phyloP scores from a whole-genome alignment of 495 filamentous ascomycete species.

The Aspergillus bridgeri region DNA sequence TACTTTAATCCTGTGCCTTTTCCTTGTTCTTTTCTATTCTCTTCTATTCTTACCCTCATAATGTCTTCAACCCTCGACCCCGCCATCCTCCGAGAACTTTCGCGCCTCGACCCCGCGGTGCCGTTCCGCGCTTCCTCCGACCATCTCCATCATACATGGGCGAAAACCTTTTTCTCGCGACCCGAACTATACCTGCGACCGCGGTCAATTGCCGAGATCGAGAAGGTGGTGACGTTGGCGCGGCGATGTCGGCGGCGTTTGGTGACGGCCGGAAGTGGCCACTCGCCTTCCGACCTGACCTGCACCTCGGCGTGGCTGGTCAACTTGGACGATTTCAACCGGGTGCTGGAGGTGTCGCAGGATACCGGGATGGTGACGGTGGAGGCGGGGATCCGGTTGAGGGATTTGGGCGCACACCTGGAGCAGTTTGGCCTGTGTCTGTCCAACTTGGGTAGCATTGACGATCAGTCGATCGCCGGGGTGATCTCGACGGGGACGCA shows the following conservation, averaged over 20 bases:
- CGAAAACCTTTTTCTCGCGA: slow-evolving; percentile 79
- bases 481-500: slow-evolving; percentile 93
- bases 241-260: slow-evolving; percentile 76
- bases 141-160: slow-evolving; percentile 93
- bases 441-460: slow-evolving; percentile 90
- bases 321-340: slow-evolving; percentile 81
- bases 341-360: slow-evolving; percentile 63
- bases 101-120: slow-evolving; percentile 52
- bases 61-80: slow-evolving; percentile 40
- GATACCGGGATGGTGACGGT: slow-evolving; percentile 65
- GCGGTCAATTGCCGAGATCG: slow-evolving; percentile 70
- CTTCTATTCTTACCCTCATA: neutral
- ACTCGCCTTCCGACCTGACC: slow-evolving; percentile 89
- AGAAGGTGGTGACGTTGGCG: slow-evolving; percentile 77
- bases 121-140: slow-evolving; percentile 71
- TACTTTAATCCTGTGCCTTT: neutral
- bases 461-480: slow-evolving; percentile 88
- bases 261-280: slow-evolving; percentile 76
- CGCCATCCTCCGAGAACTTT: slow-evolving; percentile 49
- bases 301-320: slow-evolving; percentile 94
- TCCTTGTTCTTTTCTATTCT: slow-evolving; percentile 13
- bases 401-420: slow-evolving; percentile 63
- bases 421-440: slow-evolving; percentile 73
- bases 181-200: slow-evolving; percentile 91
- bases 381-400: slow-evolving; percentile 80